Conservation (phyloP, 2,329 filamentous ascomycete species). For the Dichotomopilus funicola region DNA sequence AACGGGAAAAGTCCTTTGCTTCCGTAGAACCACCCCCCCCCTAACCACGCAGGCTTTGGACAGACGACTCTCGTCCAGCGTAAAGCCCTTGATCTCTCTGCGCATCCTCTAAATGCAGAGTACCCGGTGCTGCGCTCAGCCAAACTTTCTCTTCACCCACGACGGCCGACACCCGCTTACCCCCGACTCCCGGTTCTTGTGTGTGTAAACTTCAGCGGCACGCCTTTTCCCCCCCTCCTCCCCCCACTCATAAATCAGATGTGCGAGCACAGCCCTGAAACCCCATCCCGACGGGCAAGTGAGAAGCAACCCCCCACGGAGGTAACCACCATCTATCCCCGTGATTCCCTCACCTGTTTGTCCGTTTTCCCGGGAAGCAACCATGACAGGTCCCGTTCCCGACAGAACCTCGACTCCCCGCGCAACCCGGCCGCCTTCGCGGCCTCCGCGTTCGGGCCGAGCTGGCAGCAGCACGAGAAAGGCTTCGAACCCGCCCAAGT, state of each 20-base stretch:
- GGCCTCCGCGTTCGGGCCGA: constrained; percentile 16
- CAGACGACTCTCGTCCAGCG: constrained; percentile 1
- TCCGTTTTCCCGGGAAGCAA: background rate
- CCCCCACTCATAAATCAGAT: background rate
- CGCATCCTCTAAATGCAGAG: background rate
- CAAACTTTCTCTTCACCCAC: background rate
- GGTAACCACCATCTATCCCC: background rate
- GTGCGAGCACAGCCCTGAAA: constrained; percentile 2
- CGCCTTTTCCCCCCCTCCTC: background rate
- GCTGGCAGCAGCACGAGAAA: constrained; percentile 17
- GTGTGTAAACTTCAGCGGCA: constrained; percentile 1
- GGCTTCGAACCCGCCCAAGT: constrained; percentile 16
- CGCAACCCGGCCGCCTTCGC: constrained; percentile 17
- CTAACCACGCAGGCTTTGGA: constrained; percentile 1
- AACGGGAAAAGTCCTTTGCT: constrained; percentile 12
- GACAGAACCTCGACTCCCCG: constrained; percentile 14
- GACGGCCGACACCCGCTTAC: background rate
- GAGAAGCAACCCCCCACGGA: background rate
- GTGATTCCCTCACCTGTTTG: background rate
- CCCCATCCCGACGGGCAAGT: constrained; percentile 2
- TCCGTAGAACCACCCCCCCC: constrained; percentile 11
- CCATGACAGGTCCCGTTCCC: constrained; percentile 15
- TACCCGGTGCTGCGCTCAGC: background rate
- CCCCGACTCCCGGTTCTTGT: background rate
- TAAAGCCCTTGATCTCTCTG: constrained; percentile 7